A percentile compares a stretch with the other conserved stretches of the same genome.
phyloP scores from a whole-genome alignment of 768 basidiomycete species.

The Auriscalpium microsporum region DNA sequence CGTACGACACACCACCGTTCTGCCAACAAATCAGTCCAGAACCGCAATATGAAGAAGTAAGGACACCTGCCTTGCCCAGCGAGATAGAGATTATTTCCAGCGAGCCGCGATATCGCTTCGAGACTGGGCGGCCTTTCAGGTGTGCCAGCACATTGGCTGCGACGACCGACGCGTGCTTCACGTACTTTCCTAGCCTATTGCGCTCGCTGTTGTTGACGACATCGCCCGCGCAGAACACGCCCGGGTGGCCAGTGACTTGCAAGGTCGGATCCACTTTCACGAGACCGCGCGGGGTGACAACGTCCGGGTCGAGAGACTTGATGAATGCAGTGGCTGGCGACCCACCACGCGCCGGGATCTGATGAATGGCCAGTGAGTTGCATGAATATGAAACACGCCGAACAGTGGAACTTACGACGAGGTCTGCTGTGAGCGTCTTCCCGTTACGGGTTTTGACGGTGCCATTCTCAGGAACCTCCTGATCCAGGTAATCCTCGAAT shows the following conservation, averaged over 20 bases:
- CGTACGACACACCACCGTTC: background rate
- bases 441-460: constrained; percentile 24
- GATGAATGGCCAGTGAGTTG: background rate
- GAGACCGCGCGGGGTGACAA: constrained; percentile 27
- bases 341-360: constrained; percentile 22
- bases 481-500: constrained; percentile 16
- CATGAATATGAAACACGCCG: background rate
- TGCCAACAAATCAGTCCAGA: background rate
- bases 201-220: constrained; percentile 55
- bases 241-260: constrained; percentile 40
- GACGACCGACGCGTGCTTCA: constrained; percentile 34
- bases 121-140: constrained; percentile 27
- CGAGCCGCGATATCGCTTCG: constrained; percentile 38
- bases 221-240: constrained; percentile 58
- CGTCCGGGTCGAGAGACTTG: constrained; percentile 25
- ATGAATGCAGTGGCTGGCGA: constrained; percentile 46
- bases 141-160: constrained; percentile 39
- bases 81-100: constrained; percentile 36
- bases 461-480: background rate
- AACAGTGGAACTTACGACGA: constrained; percentile 37
- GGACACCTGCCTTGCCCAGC: constrained; percentile 2
- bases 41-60: background rate
- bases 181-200: constrained; percentile 43
- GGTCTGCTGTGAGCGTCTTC: constrained; percentile 38
- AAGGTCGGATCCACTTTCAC: constrained; percentile 49